Base-by-base conservation (phyloP, 805 yeast species). In the Torulaspora indica region DNA sequence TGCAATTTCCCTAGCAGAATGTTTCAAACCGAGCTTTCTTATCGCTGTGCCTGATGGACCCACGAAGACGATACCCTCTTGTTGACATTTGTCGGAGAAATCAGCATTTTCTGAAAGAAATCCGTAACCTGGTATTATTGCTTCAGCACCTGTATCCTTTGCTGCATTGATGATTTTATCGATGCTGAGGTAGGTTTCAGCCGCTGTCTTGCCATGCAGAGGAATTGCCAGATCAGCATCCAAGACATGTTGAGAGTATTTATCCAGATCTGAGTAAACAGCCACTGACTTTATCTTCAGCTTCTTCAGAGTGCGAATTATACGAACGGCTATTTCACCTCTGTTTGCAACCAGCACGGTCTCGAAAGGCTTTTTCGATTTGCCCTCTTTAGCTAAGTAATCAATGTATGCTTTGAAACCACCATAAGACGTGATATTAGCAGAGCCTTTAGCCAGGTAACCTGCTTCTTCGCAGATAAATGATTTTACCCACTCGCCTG, bases 101-200 rank as follows among this genome's bases (percentile, higher is more conserved):
- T 87, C 96, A 17, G 98, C 97, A 64, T 91, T 91, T 68, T 91
- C 98, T 13, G 96, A 87, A 32, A 91, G 71, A 74, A 91, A 91
- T 3, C 98, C 98, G 62, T 93, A 91, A 47, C 98, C 98, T 5
- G 98, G 98, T 52, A 93, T 85, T 52, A 91, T 89, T n/a, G 97
- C 98, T 63, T 93, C 86, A 27, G 97, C 86, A 5, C 82, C 81
- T 0, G 95, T 75, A 42, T 75, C 73, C 62, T 85, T 86, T 39
- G 96, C 95, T 7, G 96, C 96, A 29, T 74, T 73, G 35, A 91
- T 74, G 48, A 91, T 85, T 70, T 91, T 89, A 32, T 90, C 95
- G 51, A 84, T 78, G 54, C 83, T 77, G 56, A 91, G 75, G 64
- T 91, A 91, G 1, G 98, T 89, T 63, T 91, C 95, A 17, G 95